A percentile compares a stretch with the other conserved stretches of the same genome.
phyloP scores from a whole-genome alignment of 352 stramenopile species.

The Saprolegnia parasitica region DNA sequence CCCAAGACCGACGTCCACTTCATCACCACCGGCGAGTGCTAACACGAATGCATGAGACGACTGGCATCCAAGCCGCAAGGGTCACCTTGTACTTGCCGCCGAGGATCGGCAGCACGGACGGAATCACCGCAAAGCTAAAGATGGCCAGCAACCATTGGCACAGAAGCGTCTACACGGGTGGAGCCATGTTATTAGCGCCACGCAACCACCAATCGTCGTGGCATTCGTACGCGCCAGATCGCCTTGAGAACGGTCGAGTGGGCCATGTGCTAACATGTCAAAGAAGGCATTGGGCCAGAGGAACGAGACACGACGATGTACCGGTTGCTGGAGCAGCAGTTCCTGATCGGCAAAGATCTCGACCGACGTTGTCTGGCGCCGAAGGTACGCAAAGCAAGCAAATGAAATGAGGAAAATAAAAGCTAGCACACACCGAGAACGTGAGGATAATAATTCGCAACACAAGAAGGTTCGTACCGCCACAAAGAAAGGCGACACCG shows the following conservation, averaged over 20 bases:
- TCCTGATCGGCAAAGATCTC: constrained; percentile 15
- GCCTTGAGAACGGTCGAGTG: constrained; percentile 8
- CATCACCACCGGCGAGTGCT: constrained; percentile 11
- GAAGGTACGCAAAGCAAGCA: constrained; percentile 48
- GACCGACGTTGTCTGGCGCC: neutral
- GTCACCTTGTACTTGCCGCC: constrained; percentile 64
- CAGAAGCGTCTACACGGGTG: constrained; percentile 40
- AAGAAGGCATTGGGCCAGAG: neutral
- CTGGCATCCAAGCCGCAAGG: neutral
- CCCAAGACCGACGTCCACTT: constrained; percentile 30
- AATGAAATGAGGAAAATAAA: constrained; percentile 37
- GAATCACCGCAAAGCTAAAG: constrained; percentile 60
- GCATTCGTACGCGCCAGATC: neutral
- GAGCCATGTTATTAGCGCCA: neutral
- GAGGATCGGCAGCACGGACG: constrained; percentile 63
- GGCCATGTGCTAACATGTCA: neutral
- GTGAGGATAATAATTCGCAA: neutral
- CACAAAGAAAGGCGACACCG: constrained; percentile 50
- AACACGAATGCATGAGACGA: neutral
- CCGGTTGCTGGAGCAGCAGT: constrained; percentile 11
- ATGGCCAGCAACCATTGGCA: constrained; percentile 53
- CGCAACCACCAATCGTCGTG: neutral
- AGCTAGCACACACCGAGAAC: constrained; percentile 41
- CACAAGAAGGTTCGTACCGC: constrained; percentile 34
- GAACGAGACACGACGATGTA: neutral